Percentiles rank a stretch among this genome's conserved stretches.
phyloP scores from a whole-genome alignment of 2,329 filamentous ascomycete genomes.

The Pseudogymnoascus verrucosus region DNA sequence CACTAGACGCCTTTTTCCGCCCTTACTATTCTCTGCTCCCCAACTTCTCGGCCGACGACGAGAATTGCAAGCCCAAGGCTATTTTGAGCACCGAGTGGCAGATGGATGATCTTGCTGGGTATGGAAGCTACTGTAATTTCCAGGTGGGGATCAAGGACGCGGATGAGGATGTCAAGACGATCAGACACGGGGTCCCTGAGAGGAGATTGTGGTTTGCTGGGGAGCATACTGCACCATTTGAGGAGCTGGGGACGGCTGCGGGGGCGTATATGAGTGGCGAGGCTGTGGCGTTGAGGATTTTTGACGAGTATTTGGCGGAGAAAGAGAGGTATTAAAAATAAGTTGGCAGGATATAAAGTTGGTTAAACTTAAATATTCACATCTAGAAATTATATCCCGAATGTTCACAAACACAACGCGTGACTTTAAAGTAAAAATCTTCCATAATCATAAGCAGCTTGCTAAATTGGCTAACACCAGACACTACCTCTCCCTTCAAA shows the following conservation, averaged over 20 bases:
- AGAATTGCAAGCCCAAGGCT: constrained; percentile 43
- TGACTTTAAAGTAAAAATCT: background rate
- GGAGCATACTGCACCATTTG: constrained; percentile 78
- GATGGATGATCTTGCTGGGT: constrained; percentile 56
- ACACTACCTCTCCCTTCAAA: background rate
- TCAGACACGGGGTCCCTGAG: constrained; percentile 37
- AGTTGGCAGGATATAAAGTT: background rate
- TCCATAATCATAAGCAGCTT: background rate
- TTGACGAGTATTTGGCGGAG: constrained; percentile 41
- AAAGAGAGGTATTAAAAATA: background rate
- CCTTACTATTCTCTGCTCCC: constrained; percentile 60
- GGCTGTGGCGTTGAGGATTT: constrained; percentile 59
- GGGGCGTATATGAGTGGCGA: constrained; percentile 92
- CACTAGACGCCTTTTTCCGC: constrained; percentile 40
- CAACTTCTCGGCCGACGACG: constrained; percentile 38
- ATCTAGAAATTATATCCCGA: background rate
- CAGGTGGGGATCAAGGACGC: constrained; percentile 50
- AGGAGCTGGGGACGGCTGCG: constrained; percentile 78
- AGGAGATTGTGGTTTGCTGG: constrained; percentile 54
- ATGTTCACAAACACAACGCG: background rate
- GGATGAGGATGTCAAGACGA: constrained; percentile 49
- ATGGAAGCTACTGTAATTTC: constrained; percentile 63
- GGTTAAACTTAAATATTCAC: background rate
- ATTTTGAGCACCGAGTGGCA: constrained; percentile 59
- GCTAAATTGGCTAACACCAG: background rate